Evolutionary conservation across 306 rosid species (phyloP), one percentile per base, ranked within the genome.

Genomic region (Pyrus communis): DNA sequence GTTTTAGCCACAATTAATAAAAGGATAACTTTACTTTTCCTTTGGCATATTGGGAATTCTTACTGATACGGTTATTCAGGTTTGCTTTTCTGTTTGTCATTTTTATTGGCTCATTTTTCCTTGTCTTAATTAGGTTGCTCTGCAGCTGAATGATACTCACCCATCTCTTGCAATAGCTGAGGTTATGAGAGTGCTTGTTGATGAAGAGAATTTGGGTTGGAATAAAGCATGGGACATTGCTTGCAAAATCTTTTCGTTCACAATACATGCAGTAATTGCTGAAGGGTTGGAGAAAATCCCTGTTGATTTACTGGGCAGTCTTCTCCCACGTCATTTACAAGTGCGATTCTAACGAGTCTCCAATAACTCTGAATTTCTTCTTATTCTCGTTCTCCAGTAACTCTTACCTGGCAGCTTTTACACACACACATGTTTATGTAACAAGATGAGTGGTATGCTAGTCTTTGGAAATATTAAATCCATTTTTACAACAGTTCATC

Each of bases 241-340:
- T 49, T 74, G 89, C 89, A 84, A 82, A 81, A 80, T 85, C 63
- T 88, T 88, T 85, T 88, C 90, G 11, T 88, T 83, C 79, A 90
- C 93, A 77, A 88, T 89, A 83, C 96, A 90, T 61, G 86, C 93
- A 28, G 85, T 90, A 73, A 77, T 80, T 64, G 85, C 93, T 74
- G 93, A 86, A 76, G 91, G 85, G 57, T 84, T 90, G 68, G 96
- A 90, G 84, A 90, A 86, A 85, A 82, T 86, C 72, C 92, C 92
- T 65, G 85, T 69, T 76, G 96, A 90, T 83, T 89, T 90, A 78
- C 86, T 90, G 65, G 87, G 82, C 76, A 88, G 82, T 54, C 93
- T 90, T 71, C 96, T 90, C 77, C 96, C 96, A 19, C 91, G 96
- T 78, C 96, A 90, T 86, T 85, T 88, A 75, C 83, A 90, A 82